Percentiles rank a stretch among this genome's conserved stretches.
Evolutionary conservation across 495 filamentous ascomycete species (phyloP).

Genomic region (Xanthoparmelia taractica): DNA sequence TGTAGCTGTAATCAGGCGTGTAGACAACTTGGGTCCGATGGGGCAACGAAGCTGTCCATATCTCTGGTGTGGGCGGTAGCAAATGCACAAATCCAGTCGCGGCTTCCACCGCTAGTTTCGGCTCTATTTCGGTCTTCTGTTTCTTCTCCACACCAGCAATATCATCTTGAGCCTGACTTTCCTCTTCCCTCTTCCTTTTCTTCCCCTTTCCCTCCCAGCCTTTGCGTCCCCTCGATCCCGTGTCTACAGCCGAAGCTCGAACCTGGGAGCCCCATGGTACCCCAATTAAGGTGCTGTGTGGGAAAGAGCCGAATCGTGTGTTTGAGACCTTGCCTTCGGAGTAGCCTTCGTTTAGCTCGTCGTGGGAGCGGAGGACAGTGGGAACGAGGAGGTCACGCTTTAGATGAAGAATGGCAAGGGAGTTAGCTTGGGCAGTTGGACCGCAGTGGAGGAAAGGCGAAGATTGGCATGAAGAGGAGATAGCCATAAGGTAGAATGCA

Average conservation of each 20-base stretch:
- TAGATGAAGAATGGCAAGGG: conserved; percentile 72
- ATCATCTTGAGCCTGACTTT: conserved; percentile 18
- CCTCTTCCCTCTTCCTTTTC: conserved; percentile 50
- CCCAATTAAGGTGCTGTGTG: conserved; percentile 74
- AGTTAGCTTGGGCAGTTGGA: conserved; percentile 43
- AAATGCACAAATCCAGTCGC: conserved; percentile 82
- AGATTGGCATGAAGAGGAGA: conserved; percentile 24
- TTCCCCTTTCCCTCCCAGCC: conserved; percentile 33
- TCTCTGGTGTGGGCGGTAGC: conserved; percentile 82
- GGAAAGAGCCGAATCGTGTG: conserved; percentile 92
- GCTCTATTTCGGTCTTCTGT: conserved; percentile 9
- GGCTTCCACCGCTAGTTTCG: conserved; percentile 49
- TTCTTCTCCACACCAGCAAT: conserved; percentile 24
- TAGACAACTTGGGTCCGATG: conserved; percentile 98
- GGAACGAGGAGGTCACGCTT: conserved; percentile 75
- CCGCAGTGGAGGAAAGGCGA: conserved; percentile 71
- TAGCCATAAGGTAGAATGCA: not conserved
- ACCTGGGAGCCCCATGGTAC: conserved; percentile 89
- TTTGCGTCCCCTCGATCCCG: conserved; percentile 66
- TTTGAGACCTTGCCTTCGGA: conserved; percentile 77
- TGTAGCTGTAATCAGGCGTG: conserved; percentile 93
- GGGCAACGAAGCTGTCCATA: conserved; percentile 83
- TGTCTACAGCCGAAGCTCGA: conserved; percentile 80
- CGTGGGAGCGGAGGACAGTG: conserved; percentile 54
- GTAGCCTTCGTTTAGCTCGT: conserved; percentile 60